phyloP scores from a whole-genome alignment of 441 rosid genomes.

The Capsella rubella region DNA sequence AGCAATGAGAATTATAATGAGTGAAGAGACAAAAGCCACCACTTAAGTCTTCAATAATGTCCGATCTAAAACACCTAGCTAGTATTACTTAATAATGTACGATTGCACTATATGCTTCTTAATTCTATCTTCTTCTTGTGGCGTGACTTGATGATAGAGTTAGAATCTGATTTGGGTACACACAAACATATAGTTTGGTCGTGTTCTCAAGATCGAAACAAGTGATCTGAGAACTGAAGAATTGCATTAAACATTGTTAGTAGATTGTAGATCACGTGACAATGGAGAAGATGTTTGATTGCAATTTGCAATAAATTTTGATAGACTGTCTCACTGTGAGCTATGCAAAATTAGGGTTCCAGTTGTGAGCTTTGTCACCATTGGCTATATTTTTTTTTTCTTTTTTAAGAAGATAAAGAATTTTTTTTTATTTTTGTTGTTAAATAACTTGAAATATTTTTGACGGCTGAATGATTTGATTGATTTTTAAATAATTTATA shows the following conservation, averaged over 20 bases:
- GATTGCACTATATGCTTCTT: not conserved
- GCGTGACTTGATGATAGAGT: not conserved
- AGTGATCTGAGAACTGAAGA: slow-evolving; percentile 10
- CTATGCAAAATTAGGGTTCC: slow-evolving; percentile 37
- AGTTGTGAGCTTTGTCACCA: slow-evolving; percentile 21
- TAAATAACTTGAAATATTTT: not conserved
- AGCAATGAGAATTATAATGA: too few species aligned
- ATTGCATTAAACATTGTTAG: not conserved
- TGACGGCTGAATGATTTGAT: not conserved
- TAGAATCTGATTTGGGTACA: not conserved
- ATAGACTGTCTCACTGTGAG: slow-evolving; percentile 29
- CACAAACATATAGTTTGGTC: slow-evolving; percentile 16
- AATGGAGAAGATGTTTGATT: slow-evolving; percentile 18
- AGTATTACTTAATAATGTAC: not conserved
- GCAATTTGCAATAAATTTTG: slow-evolving; percentile 31
- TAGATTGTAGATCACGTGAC: slow-evolving; percentile 32
- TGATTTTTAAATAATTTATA: not conserved
- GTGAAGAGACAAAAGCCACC: not conserved
- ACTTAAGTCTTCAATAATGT: not conserved
- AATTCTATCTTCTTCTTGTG: not conserved
- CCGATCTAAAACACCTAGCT: not conserved
- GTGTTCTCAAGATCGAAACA: slow-evolving; percentile 19
- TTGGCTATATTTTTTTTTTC: not conserved
- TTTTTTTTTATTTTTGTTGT: not conserved
- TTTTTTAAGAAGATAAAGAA: not conserved